Evolutionary conservation across 306 rosid genomes (phyloP), one percentile per base, ranked within the genome.

Genomic region (Prosopis cineraria): DNA sequence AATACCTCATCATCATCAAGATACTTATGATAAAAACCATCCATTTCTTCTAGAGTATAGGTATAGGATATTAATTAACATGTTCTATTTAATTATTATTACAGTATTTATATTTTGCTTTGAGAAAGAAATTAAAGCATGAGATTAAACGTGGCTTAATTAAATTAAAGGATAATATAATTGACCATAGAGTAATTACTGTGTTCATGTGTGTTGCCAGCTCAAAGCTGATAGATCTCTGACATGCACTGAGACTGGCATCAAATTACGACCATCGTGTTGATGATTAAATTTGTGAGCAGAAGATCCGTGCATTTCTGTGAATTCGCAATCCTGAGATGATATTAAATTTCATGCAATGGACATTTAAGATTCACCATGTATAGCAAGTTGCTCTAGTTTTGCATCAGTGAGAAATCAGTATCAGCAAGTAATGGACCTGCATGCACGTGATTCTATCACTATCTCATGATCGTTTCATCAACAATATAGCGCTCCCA

Each of bases 241-340:
- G 67, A 6, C 43, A n/a, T n/a, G n/a, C n/a, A 14, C 34, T 5
- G 43, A 31, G 3, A 8, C 68, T 31, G 43, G 16, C 43, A 34
- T n/a, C 17, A 65, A 36, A 20, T 34, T n/a, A n/a, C n/a, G 7
- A 7, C 70, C 17, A 10, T 9, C 70, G 0, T 65, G 47, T 19
- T 41, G 29, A 63, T 33, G 13, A 65, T 36, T 19, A 53, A 20
- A 53, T 65, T 55, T 65, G 45, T 36, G 44, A 65, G 11, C 47
- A 65, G 70, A 65, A 36, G 30, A n/a, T 36, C 47, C 70, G 47
- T 10, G 47, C 47, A n/a, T 36, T 62, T 8, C 17, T n/a, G 47
- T 65, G 65, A 65, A 64, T 33, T 44, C 43, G 44, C 34, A 63
- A 63, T 31, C 20, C 44, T 63, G 69, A n/a, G n/a, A n/a, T n/a